These are phyloP conservation scores for Petunia secreta DNA, from an alignment of 257 asterid species.

Conservation along the genomic window DNA sequence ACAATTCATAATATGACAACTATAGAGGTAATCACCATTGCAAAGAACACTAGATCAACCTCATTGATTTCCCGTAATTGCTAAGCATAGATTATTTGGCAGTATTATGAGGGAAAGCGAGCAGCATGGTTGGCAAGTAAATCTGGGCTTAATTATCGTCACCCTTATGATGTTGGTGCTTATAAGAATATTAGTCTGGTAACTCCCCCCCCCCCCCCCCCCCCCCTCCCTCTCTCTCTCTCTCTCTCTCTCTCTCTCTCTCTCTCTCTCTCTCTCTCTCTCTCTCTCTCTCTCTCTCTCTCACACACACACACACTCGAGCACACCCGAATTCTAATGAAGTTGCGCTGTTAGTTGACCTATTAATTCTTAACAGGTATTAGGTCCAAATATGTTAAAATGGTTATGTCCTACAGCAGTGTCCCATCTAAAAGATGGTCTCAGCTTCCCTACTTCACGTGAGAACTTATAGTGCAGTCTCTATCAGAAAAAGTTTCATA, in stretches of 20 bases:
- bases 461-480: background rate
- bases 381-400: slow-evolving; percentile 80
- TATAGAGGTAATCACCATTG: slow-evolving; percentile 64
- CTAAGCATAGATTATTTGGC: slow-evolving; percentile 26
- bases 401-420: slow-evolving; percentile 83
- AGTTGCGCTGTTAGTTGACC: background rate
- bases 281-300: background rate
- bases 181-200: slow-evolving; percentile 72
- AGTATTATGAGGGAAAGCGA: slow-evolving; percentile 77
- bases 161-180: slow-evolving; percentile 77
- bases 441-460: slow-evolving; percentile 67
- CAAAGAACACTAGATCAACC: background rate
- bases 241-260: slow-evolving; percentile 40
- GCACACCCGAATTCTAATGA: background rate
- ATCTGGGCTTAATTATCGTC: slow-evolving; percentile 80
- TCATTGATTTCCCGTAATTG: slow-evolving; percentile 11
- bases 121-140: slow-evolving; percentile 92
- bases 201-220: background rate
- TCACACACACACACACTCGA: background rate
- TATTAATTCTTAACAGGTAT: slow-evolving; percentile 47
- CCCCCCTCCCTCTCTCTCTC: background rate
- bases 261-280: background rate
- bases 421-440: slow-evolving; percentile 83
- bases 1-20: slow-evolving; percentile 80
- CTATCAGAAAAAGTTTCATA: background rate